phyloP scores from a whole-genome alignment of 352 stramenopile species.

The Bremia lactucae region DNA sequence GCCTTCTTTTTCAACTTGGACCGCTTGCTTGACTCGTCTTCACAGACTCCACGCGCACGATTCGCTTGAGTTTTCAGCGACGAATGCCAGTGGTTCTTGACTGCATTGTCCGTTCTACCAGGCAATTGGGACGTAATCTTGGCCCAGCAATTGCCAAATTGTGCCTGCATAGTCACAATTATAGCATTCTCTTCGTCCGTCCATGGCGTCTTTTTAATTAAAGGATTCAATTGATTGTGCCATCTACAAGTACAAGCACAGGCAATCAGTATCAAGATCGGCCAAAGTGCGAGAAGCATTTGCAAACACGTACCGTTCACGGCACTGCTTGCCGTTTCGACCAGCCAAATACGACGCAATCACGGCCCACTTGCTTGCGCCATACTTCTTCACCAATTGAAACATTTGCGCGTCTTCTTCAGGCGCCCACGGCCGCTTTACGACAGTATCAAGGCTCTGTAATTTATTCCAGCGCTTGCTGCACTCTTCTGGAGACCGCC shows the following conservation, averaged over 20 bases:
- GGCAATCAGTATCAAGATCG: background rate
- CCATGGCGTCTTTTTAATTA: slow-evolving; percentile 72
- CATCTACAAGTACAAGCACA: slow-evolving; percentile 30
- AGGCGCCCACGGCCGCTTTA: slow-evolving; percentile 57
- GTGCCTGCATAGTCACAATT: slow-evolving; percentile 70
- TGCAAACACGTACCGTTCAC: slow-evolving; percentile 37
- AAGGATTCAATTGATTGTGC: slow-evolving; percentile 79
- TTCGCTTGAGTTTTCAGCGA: slow-evolving; percentile 61
- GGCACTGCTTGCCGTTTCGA: slow-evolving; percentile 83
- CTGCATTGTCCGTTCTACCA: slow-evolving; percentile 91
- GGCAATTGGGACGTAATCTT: slow-evolving; percentile 95
- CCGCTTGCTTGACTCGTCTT: background rate
- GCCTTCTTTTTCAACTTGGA: slow-evolving; percentile 14
- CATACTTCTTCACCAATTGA: slow-evolving; percentile 42
- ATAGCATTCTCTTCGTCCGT: slow-evolving; percentile 78
- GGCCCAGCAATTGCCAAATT: slow-evolving; percentile 93
- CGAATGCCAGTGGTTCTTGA: slow-evolving; percentile 97
- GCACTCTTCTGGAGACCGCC: slow-evolving; percentile 39
- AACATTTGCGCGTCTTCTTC: slow-evolving; percentile 59
- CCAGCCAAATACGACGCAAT: slow-evolving; percentile 77
- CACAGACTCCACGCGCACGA: background rate
- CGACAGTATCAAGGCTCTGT: slow-evolving; percentile 41
- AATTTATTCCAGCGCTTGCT: slow-evolving; percentile 62
- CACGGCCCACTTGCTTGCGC: slow-evolving; percentile 64
- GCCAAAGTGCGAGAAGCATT: background rate